Percentiles rank a stretch among this genome's conserved stretches.
These are phyloP conservation scores for Stromatinia cepivora DNA, from an alignment of 2,329 filamentous ascomycete species.

Conservation along the genomic window DNA sequence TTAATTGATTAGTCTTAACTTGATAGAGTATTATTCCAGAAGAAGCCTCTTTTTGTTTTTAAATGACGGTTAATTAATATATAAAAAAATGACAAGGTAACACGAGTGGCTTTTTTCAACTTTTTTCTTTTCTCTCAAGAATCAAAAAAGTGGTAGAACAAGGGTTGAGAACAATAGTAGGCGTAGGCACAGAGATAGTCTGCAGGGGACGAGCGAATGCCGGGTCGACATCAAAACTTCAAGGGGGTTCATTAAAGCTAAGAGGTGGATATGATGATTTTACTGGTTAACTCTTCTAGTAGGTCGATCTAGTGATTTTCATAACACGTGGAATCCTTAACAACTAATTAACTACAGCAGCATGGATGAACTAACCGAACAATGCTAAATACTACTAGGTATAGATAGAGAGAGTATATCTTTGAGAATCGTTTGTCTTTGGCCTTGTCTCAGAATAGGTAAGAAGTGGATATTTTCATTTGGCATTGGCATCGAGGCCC, in stretches of 20 bases:
- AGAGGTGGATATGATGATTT: not conserved
- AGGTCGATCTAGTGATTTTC: conserved; percentile 8
- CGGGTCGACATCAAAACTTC: conserved; percentile 6
- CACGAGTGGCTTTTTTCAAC: conserved; percentile 6
- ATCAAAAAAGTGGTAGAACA: not conserved
- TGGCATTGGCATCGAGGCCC: not conserved
- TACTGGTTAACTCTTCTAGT: not conserved
- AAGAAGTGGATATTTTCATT: conserved; percentile 10
- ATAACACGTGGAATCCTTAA: conserved; percentile 13
- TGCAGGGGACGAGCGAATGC: conserved; percentile 15
- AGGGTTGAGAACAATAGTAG: conserved; percentile 2
- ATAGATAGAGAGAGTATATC: no score
- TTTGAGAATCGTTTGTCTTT: conserved; percentile 9
- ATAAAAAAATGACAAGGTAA: not conserved
- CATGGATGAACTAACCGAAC: conserved; percentile 14
- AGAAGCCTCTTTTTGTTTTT: conserved; percentile 13
- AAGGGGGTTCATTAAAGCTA: not conserved
- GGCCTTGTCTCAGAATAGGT: conserved; percentile 12
- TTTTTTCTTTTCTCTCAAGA: not conserved
- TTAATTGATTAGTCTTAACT: conserved; percentile 2
- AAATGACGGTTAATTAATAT: conserved; percentile 17
- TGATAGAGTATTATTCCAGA: conserved; percentile 14
- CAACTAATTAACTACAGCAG: conserved; percentile 5
- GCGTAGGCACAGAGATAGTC: not conserved
- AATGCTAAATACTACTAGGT: not conserved